Evolutionary conservation across 192 early-diverging fungal species (phyloP).

Genomic region (Gamsiella multidivaricata): DNA sequence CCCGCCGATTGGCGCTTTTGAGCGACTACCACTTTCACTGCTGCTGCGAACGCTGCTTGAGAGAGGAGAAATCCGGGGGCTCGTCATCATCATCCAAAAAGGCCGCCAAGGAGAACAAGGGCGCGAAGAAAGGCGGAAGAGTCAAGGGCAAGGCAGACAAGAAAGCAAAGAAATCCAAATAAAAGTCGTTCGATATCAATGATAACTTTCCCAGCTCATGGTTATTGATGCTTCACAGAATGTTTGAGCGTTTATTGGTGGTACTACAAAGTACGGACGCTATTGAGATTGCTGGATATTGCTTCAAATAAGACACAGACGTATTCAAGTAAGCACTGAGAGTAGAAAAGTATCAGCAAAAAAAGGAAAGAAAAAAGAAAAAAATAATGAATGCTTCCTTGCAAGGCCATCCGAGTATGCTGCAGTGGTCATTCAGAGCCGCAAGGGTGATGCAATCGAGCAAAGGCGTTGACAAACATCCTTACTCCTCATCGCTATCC

Average conservation of each 20-base stretch:
- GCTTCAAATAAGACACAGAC: no score
- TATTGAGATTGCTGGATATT: no score
- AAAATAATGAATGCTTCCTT: no score
- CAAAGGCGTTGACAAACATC: background rate
- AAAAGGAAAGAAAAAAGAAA: no score
- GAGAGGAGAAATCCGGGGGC: slow-evolving; percentile 33
- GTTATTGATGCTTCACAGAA: no score
- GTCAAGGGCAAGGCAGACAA: slow-evolving; percentile 15
- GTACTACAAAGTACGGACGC: no score
- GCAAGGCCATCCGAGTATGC: no score
- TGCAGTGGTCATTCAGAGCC: no score
- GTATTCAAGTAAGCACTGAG: no score
- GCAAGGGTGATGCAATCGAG: background rate
- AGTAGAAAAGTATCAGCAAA: no score
- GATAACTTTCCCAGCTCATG: no score
- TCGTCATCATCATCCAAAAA: slow-evolving; percentile 10
- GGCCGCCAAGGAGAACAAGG: background rate
- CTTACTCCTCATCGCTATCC: slow-evolving; percentile 57
- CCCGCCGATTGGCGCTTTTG: slow-evolving; percentile 61
- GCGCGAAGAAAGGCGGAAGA: background rate
- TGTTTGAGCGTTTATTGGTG: background rate
- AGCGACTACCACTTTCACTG: slow-evolving; percentile 76
- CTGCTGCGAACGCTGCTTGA: slow-evolving; percentile 64
- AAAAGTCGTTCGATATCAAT: no score
- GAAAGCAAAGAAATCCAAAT: slow-evolving; percentile 6